These are phyloP conservation scores for Colletotrichum endophyticum DNA, from an alignment of 2,329 filamentous ascomycete species.

Conservation along the genomic window DNA sequence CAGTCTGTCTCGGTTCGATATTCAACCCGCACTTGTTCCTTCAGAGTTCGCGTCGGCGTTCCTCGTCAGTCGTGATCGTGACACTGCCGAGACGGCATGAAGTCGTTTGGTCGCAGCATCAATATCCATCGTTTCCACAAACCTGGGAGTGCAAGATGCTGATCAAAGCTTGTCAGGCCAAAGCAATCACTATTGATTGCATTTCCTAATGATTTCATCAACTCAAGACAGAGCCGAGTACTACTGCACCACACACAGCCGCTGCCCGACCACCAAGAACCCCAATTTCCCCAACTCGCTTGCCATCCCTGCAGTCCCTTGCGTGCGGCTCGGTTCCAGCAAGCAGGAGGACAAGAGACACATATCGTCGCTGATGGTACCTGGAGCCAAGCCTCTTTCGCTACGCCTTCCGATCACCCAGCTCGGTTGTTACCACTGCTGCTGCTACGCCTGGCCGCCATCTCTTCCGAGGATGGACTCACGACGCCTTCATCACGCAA, in stretches of 20 bases:
- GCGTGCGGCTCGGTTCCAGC: conserved; percentile 7
- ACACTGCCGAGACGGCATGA: background rate
- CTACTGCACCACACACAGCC: background rate
- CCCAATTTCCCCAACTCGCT: conserved; percentile 6
- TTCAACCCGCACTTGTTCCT: background rate
- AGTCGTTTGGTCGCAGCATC: background rate
- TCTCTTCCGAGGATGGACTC: background rate
- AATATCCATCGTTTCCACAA: background rate
- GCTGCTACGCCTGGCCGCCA: background rate
- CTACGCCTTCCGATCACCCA: background rate
- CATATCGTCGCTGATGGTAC: background rate
- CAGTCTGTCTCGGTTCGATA: background rate
- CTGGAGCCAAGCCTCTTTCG: conserved; percentile 13
- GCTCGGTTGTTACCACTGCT: background rate
- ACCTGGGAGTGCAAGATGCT: background rate
- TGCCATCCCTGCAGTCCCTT: background rate
- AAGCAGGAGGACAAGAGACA: too few species aligned
- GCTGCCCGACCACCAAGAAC: background rate
- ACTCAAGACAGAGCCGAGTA: background rate
- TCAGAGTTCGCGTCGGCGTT: background rate
- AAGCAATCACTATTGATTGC: background rate
- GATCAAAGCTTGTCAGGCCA: background rate
- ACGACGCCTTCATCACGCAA: background rate
- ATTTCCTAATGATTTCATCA: background rate
- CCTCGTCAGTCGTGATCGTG: background rate